These are phyloP conservation scores for Mallotus repandus DNA, from an alignment of 441 rosid species.

Conservation along the genomic window DNA sequence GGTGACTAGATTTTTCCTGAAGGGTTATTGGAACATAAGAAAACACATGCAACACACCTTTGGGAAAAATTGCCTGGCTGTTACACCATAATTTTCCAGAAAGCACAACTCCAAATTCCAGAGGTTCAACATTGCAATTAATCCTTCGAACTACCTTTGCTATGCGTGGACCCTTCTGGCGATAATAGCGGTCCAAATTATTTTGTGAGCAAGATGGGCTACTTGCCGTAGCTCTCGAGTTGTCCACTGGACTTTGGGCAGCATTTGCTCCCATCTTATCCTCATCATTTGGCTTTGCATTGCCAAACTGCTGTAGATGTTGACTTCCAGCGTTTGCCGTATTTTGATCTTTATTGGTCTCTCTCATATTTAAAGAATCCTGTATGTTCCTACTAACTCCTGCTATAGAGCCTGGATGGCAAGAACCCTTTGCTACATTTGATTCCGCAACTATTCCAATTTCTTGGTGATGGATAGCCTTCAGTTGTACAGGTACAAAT, in stretches of 20 bases:
- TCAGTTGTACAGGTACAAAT: slow-evolving; percentile 35
- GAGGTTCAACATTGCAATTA: slow-evolving; percentile 90
- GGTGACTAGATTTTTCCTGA: slow-evolving; percentile 1
- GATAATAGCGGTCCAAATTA: slow-evolving; percentile 67
- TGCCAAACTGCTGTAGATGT: slow-evolving; percentile 30
- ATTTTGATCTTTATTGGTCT: slow-evolving; percentile 22
- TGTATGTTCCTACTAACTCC: slow-evolving; percentile 36
- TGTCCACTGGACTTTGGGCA: slow-evolving; percentile 38
- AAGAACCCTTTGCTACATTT: slow-evolving; percentile 31
- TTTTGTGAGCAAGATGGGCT: slow-evolving; percentile 65
- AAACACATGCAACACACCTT: slow-evolving; percentile 48
- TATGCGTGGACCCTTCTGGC: slow-evolving; percentile 98
- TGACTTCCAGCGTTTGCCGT: slow-evolving; percentile 32
- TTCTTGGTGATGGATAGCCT: slow-evolving; percentile 32
- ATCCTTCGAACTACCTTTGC: slow-evolving; percentile 98
- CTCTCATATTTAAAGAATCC: slow-evolving; percentile 35
- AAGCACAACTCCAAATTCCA: slow-evolving; percentile 75
- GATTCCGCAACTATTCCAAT: slow-evolving; percentile 36
- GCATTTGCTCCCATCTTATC: slow-evolving; percentile 44
- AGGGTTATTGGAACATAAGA: neutral
- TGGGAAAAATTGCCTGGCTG: slow-evolving; percentile 85
- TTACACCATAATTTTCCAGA: slow-evolving; percentile 90
- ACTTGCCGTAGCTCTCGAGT: slow-evolving; percentile 39
- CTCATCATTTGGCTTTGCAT: slow-evolving; percentile 37
- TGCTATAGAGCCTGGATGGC: slow-evolving; percentile 29